Evolutionary conservation across 2,329 filamentous ascomycete genomes (phyloP), one percentile per base, ranked within the genome.

Genomic region (Diaporthe vaccinii): DNA sequence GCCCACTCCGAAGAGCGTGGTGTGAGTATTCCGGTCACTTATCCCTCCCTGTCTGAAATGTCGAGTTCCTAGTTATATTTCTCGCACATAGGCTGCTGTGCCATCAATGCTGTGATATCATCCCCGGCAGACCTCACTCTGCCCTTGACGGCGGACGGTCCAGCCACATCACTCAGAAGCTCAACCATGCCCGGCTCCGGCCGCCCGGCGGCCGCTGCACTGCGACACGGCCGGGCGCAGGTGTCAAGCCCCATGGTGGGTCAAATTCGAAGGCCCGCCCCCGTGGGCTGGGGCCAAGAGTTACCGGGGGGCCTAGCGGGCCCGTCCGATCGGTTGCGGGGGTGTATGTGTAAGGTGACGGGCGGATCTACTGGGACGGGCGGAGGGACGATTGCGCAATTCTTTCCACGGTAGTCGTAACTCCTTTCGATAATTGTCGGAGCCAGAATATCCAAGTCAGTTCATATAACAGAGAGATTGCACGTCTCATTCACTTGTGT

Each of bases 311-410:
- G 39, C 10, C 61, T 67, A 36, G 62, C 62, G 62, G 62, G 44
- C 46, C 44, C 65, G 65, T 31, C 49, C 65, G 65, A 69, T 69
- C 49, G 46, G 65, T 28, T 69, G 65, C 49, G 65, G 65, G 65
- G 65, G 22, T 69, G 31, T 36, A 14, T 69, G 31, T 36, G 41
- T 5, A 22, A 44, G 59, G n/a, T 55, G 61, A 15, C 59, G 20
- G 59, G 28, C 25, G 41, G 41, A 34, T 65, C 61, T 46, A 8
- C 25, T 34, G n/a, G 65, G 34, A n/a, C 65, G 49, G 65, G 34
- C n/a, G 12, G n/a, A 53, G 22, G 49, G 17, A 31, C 12, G 65
- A 69, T 69, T 28, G 65, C 65, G 65, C 49, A 25, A 69, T 69
- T 22, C 65, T 34, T 39, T 17, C 34, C n/a, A 31, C n/a, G 65